A percentile compares a stretch with the other conserved stretches of the same genome.
Conservation (phyloP, 1,139 yeast genomes). For the Lodderomyces beijingensis region DNA sequence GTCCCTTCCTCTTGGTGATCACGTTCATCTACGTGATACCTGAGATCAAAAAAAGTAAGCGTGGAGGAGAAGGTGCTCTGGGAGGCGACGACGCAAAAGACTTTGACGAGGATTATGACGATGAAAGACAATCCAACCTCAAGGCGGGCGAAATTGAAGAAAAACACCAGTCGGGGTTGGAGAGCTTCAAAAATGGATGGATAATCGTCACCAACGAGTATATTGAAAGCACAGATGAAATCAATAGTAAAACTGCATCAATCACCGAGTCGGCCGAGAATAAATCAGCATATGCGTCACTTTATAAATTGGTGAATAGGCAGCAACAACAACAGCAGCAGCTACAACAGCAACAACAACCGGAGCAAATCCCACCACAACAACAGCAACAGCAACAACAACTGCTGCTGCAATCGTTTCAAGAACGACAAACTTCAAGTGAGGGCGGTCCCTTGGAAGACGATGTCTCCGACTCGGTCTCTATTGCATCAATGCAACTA, state of each 20-base stretch:
- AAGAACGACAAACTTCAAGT: constrained; percentile 8
- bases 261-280: constrained; percentile 36
- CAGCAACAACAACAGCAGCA: constrained; percentile 8
- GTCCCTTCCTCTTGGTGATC: constrained; percentile 54
- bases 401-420: constrained; percentile 3
- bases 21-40: constrained; percentile 36
- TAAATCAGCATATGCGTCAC: constrained; percentile 56
- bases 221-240: constrained; percentile 42
- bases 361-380: constrained; percentile 8
- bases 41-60: constrained; percentile 4
- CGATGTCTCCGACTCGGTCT: constrained; percentile 1
- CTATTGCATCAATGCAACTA: constrained; percentile 3
- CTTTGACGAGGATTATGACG: constrained; percentile 11
- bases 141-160: constrained; percentile 66
- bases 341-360: constrained; percentile 6
- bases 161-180: constrained; percentile 53
- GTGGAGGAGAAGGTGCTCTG: background rate
- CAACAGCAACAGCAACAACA: no score
- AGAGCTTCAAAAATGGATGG: constrained; percentile 74
- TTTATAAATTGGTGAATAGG: constrained; percentile 47
- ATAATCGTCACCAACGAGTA: constrained; percentile 77
- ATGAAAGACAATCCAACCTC: constrained; percentile 20
- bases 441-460: constrained; percentile 2
- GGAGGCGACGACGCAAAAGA: background rate
- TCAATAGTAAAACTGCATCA: constrained; percentile 30